Base-by-base conservation (phyloP, 495 filamentous ascomycete species). In the Podospora pseudocomata region DNA sequence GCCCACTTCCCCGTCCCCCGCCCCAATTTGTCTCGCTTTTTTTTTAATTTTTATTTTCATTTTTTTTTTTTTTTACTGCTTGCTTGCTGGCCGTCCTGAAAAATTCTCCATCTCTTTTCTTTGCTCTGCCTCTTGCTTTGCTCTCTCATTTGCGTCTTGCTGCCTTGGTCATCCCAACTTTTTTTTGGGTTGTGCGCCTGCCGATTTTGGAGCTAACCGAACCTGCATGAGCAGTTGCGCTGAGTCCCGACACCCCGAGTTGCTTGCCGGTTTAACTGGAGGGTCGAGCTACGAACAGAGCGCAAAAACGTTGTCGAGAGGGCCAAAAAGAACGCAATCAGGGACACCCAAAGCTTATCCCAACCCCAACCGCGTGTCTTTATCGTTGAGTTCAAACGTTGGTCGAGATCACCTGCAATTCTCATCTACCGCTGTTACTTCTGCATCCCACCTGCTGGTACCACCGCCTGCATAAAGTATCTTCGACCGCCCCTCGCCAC, bases 161-260 rank as follows among this genome's bases (percentile, higher is more conserved):
- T 63, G 27, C 62, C 62, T 67, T 66, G 67, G 60, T 69, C 69
- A 64, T 69, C 67, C 64, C 63, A 65, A 60, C 71, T 73, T 11
- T 58, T 68, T 44, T 34, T 68, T 19, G 53, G 44, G 20, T 65
- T 28, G 61, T 27, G 65, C 60, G 27, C 67, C 66, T 23, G 66
- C 69, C 64, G 54, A 64, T 39, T 11, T 67, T 65, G 20, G 64
- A 72, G 68, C 73, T 74, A 74, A 74, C 55, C 58, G 64, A 60
- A 66, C 70, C 49, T 71, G 70, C 68, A 72, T 68, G 49, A 72
- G 63, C 68, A 74, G 68, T 67, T 69, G 66, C 63, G 65, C 55
- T 68, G 65, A 70, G 66, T 44, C 63, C 64, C 68, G 68, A 65
- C 60, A 70, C 54, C 60, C 62, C 63, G 54, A 69, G 67, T 67